These are phyloP conservation scores for Copromyces sp. DNA, from an alignment of 495 filamentous ascomycete genomes.

Conservation along the genomic window DNA sequence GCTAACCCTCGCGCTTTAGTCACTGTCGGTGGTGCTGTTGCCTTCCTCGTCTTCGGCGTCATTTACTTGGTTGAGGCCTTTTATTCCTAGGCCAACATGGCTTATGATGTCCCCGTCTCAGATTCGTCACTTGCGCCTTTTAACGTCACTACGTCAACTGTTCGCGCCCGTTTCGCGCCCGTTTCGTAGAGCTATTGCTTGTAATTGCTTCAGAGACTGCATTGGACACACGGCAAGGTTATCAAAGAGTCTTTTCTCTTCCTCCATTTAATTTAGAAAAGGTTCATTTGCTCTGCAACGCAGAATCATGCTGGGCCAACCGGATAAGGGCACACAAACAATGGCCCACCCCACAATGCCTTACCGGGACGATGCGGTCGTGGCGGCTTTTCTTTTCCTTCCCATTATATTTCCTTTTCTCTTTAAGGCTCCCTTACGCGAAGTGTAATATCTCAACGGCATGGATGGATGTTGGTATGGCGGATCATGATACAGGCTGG, in stretches of 20 bases:
- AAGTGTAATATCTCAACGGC: slow-evolving; percentile 28
- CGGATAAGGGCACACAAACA: neutral
- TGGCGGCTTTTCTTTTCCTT: neutral
- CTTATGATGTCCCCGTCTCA: neutral
- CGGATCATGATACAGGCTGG: neutral
- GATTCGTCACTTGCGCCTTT: neutral
- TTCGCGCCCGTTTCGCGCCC: neutral
- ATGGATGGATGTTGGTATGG: slow-evolving; percentile 40
- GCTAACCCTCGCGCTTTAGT: slow-evolving; percentile 46
- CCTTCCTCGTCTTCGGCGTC: slow-evolving; percentile 82
- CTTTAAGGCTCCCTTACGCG: neutral
- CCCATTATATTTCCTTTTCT: neutral
- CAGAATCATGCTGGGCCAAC: neutral
- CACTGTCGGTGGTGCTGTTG: slow-evolving; percentile 84
- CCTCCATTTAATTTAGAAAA: neutral
- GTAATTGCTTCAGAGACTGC: slow-evolving; percentile 7
- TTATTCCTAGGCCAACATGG: slow-evolving; percentile 33
- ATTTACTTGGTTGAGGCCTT: slow-evolving; percentile 83
- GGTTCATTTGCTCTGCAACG: neutral
- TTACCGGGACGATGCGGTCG: neutral
- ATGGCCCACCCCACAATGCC: neutral
- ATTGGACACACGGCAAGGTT: neutral
- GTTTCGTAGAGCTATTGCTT: slow-evolving; percentile 7
- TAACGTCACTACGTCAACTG: neutral
- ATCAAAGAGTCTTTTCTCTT: neutral